Evolutionary conservation across 768 basidiomycete genomes (phyloP), one percentile per base, ranked within the genome.

Genomic region (Leccinum barrowsii): DNA sequence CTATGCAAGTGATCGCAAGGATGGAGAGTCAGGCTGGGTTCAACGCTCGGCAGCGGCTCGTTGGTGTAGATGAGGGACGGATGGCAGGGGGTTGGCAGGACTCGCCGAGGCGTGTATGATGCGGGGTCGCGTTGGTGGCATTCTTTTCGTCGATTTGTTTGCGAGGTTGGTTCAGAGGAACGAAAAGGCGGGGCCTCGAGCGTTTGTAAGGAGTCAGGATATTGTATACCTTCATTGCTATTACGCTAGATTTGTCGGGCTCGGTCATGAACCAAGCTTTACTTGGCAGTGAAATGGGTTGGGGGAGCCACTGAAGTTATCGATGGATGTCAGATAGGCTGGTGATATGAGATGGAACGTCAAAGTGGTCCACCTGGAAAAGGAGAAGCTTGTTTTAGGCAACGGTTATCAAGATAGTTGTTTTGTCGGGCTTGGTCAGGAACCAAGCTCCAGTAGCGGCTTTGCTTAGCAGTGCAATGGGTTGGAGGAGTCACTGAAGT

Each of bases 101-200:
- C 34, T 30, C 26, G 19, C 32, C 49, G n/a, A 62, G 59, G 55
- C 46, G 52, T 46, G 58, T 46, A 12, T 64, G 56, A 54, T 35
- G 5, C 8, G 30, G 8, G 11, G 10, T 26, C 13, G 19, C 4
- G 7, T 5, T 30, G 15, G 21, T 35, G 15, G 24, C 1, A 1
- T 59, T 50, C 10, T 48, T 50, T 42, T 56, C 7, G n/a, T 67
- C 49, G 67, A 69, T 67, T 67, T 67, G 65, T 67, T 50, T 52
- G 26, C 17, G 35, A 42, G 37, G 11, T 32, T n/a, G 22, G 32
- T 24, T 0, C 22, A 22, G 46, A 24, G 7, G 46, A 19, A 10
- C 21, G 26, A 21, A 51, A 19, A 21, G 19, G 50, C 3, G 17
- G 26, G 49, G 17, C 28, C 32, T 30, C 32, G 22, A 32, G 22